A percentile compares a stretch with the other conserved stretches of the same genome.
These are phyloP conservation scores for Didymellaceae sp. DNA, from an alignment of 2,329 filamentous ascomycete species.

Conservation along the genomic window DNA sequence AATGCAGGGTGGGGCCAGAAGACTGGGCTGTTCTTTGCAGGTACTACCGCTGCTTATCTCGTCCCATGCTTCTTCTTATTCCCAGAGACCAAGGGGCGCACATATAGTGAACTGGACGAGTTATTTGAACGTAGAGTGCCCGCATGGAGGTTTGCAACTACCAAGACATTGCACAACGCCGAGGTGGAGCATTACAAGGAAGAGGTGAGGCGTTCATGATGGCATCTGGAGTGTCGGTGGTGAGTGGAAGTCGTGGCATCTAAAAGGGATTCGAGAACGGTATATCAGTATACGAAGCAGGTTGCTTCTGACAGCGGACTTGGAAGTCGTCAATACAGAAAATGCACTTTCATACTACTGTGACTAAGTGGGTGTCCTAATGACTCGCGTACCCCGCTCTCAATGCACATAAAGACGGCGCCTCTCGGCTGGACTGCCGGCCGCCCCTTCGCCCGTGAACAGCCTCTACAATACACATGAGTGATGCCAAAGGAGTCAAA, in stretches of 20 bases:
- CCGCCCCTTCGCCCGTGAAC: neutral
- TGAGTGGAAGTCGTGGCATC: too few species aligned
- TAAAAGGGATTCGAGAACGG: too few species aligned
- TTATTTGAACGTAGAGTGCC: slow-evolving; percentile 67
- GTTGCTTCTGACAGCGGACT: too few species aligned
- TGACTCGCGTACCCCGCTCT: neutral
- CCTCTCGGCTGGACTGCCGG: neutral
- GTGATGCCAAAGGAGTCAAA: neutral
- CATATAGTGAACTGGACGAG: slow-evolving; percentile 82
- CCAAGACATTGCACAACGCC: neutral
- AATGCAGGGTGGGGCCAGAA: slow-evolving; percentile 86
- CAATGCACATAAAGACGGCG: neutral
- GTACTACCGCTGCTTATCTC: slow-evolving; percentile 75
- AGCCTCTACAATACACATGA: neutral
- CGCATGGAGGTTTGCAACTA: slow-evolving; percentile 24
- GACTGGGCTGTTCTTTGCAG: slow-evolving; percentile 85
- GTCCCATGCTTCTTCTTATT: slow-evolving; percentile 78
- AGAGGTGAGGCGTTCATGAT: neutral
- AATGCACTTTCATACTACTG: too few species aligned
- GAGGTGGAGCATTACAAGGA: neutral
- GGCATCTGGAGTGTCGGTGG: too few species aligned
- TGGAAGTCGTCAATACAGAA: too few species aligned
- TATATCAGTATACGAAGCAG: too few species aligned
- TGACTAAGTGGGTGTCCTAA: neutral
- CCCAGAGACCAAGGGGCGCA: slow-evolving; percentile 76